Evolutionary conservation across 352 stramenopile genomes (phyloP), one percentile per base, ranked within the genome.

Genomic region (Pythium diclinum): DNA sequence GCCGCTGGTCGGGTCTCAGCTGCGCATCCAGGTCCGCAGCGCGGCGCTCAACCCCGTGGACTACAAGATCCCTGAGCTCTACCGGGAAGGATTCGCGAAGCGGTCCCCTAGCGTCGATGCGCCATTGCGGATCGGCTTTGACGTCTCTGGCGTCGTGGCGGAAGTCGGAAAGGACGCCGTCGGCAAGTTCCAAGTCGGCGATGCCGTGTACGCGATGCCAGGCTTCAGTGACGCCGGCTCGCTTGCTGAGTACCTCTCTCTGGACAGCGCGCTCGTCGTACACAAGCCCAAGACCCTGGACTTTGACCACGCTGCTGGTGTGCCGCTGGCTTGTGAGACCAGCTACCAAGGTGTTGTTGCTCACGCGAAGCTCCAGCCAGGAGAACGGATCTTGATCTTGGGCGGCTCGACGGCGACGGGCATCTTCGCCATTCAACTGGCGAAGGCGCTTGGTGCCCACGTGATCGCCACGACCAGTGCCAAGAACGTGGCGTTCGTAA

Each of bases 181-280:
- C 51, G 72, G 58, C 21, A 44, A 62, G 13, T 76, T 56, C 56
- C 17, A 47, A 34, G n/a, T 63, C 28, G 56, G 56, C 6, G 56
- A 63, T 10, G 59, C 36, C 4, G 59, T 67, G 3, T 58, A 71
- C 34, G 75, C 53, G 9, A 75, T 76, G 56, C n/a, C 52, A 0
- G 57, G 44, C 1, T 23, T 58, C 13, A 23, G 32, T 0, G 7
- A 68, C 6, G 51, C 49, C 19, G 61, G 61, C 0, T 40, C 71
- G 6, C 69, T 86, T 13, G 77, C 66, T 48, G 78, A 86, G 63
- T 86, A 81, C 33, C 40, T 78, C 11, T 64, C 62, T 25, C 11
- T 77, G 8, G 69, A 69, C n/a, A 60, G 52, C 2, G 30, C 73
- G 54, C 25, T 61, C 6, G 56, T 86, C 30, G 65, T 66, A 9